Conservation (phyloP, 495 filamentous ascomycete species). For the Penicillium arizonense region DNA sequence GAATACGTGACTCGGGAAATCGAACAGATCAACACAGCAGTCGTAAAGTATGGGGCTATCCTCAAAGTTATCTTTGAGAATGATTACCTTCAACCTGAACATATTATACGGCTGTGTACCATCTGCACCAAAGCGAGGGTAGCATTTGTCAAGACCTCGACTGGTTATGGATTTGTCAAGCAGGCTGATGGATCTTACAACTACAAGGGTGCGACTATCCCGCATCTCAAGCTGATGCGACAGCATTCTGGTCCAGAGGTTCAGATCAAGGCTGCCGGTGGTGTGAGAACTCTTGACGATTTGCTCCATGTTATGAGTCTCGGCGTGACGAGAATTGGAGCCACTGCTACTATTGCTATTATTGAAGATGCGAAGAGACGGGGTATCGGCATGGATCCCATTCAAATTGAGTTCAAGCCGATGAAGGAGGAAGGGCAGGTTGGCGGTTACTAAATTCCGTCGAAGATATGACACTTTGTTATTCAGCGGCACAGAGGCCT, state of each 20-base stretch:
- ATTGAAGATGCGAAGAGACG: constrained; percentile 51
- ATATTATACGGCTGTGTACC: constrained; percentile 48
- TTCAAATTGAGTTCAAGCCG: constrained; percentile 23
- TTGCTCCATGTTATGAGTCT: constrained; percentile 35
- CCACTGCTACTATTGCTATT: constrained; percentile 53
- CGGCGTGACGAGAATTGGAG: constrained; percentile 47
- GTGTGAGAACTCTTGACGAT: constrained; percentile 41
- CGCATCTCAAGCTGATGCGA: constrained; percentile 53
- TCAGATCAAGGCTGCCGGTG: constrained; percentile 57
- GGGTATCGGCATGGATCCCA: constrained; percentile 44
- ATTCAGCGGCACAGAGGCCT: too few relatives aligned
- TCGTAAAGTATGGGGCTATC: constrained; percentile 36
- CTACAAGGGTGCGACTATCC: constrained; percentile 49
- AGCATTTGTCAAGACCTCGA: constrained; percentile 57
- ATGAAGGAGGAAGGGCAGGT: constrained; percentile 20
- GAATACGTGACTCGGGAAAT: constrained; percentile 53
- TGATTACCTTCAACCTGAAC: constrained; percentile 44
- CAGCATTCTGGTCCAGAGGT: constrained; percentile 40
- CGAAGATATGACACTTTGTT: background rate
- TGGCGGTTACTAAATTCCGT: constrained; percentile 16
- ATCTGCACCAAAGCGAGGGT: constrained; percentile 49
- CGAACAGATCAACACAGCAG: constrained; percentile 43
- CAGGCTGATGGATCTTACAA: constrained; percentile 47
- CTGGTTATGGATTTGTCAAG: constrained; percentile 58
- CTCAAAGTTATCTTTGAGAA: constrained; percentile 63